phyloP scores from a whole-genome alignment of 805 yeast species.

The Suhomyces vadensis region DNA sequence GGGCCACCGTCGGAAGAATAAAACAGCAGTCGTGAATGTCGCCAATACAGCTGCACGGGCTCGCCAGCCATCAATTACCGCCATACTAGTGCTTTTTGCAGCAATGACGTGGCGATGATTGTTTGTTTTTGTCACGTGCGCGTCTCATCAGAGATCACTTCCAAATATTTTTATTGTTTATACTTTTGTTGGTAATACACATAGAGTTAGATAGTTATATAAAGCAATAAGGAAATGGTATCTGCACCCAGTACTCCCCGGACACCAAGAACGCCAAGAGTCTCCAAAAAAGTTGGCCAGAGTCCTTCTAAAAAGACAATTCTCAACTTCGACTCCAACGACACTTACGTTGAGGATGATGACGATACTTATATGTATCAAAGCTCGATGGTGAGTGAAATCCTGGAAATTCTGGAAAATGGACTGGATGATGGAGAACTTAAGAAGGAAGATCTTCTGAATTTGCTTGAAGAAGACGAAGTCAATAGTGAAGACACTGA shows the following conservation, averaged over 20 bases:
- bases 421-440: slow-evolving; percentile 17
- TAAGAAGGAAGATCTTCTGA: slow-evolving; percentile 13
- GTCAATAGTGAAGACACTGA: not conserved
- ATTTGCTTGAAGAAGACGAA: slow-evolving; percentile 6
- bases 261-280: slow-evolving; percentile 10
- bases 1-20: not conserved
- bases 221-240: not conserved
- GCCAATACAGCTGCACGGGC: not conserved
- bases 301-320: slow-evolving; percentile 15
- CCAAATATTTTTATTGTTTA: not conserved
- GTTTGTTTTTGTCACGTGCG: not conserved
- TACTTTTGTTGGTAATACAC: not conserved
- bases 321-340: slow-evolving; percentile 23
- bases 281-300: slow-evolving; percentile 8
- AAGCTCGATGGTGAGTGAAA: slow-evolving; percentile 19
- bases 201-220: not conserved
- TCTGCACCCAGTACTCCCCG: slow-evolving; percentile 16
- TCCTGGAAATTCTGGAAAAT: slow-evolving; percentile 18
- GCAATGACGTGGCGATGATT: slow-evolving; percentile 2
- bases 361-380: slow-evolving; percentile 38
- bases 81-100: not conserved
- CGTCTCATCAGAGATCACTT: not conserved
- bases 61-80: not conserved
- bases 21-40: not conserved
- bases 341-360: slow-evolving; percentile 38